Conservation (phyloP, 495 filamentous ascomycete species). For the Hyaloscypha bicolor region DNA sequence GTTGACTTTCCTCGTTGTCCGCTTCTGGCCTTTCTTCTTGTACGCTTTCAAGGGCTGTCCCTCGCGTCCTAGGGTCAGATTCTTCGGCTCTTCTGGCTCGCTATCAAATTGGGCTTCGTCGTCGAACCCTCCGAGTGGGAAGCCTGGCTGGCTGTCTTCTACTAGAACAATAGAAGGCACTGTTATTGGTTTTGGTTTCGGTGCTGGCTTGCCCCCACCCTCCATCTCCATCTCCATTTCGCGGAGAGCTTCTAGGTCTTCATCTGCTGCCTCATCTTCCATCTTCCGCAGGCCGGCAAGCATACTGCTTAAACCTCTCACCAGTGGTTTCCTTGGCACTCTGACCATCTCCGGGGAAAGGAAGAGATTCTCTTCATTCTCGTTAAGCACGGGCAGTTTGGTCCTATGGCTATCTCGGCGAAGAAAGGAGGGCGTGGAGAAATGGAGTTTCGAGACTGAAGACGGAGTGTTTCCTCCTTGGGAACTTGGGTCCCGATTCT, state of each 20-base stretch:
- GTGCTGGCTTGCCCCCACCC: slow-evolving; percentile 21
- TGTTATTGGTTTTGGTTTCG: slow-evolving; percentile 20
- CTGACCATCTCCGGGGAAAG: slow-evolving; percentile 41
- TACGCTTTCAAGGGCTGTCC: slow-evolving; percentile 62
- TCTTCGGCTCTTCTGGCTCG: slow-evolving; percentile 40
- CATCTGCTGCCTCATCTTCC: slow-evolving; percentile 75
- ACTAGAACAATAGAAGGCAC: slow-evolving; percentile 46
- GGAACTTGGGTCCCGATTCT: slow-evolving; percentile 37
- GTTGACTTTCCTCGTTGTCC: slow-evolving; percentile 75
- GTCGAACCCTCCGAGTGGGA: slow-evolving; percentile 65
- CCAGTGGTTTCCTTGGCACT: slow-evolving; percentile 64
- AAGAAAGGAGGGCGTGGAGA: slow-evolving; percentile 76
- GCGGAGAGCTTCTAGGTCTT: slow-evolving; percentile 78
- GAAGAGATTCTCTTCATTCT: slow-evolving; percentile 43
- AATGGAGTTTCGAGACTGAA: slow-evolving; percentile 51
- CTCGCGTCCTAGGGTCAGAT: slow-evolving; percentile 34
- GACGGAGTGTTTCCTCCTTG: slow-evolving; percentile 46
- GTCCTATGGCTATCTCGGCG: slow-evolving; percentile 50
- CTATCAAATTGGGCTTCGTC: slow-evolving; percentile 52
- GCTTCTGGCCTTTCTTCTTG: slow-evolving; percentile 94
- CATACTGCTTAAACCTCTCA: slow-evolving; percentile 74
- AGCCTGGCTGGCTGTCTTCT: slow-evolving; percentile 61
- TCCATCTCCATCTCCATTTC: slow-evolving; percentile 64
- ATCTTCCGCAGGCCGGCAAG: slow-evolving; percentile 76
- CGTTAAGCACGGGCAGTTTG: slow-evolving; percentile 45